A percentile compares a stretch with the other conserved stretches of the same genome.
These are phyloP conservation scores for Chrysochromulina parva DNA, from an alignment of 78 protist genomes.

Conservation along the genomic window DNA sequence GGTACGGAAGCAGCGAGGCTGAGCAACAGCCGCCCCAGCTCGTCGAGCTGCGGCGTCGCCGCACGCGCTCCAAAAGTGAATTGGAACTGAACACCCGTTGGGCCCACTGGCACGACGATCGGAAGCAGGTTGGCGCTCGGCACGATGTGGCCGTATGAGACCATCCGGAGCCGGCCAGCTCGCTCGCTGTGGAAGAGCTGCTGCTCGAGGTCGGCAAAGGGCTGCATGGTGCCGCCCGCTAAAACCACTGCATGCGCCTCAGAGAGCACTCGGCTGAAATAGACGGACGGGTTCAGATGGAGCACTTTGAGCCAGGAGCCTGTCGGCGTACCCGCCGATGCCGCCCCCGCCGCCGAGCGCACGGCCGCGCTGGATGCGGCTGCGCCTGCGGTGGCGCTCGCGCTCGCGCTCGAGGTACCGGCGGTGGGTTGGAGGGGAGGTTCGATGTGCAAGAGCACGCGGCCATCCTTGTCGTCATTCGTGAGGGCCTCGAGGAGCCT, in stretches of 20 bases:
- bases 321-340: not conserved
- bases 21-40: not conserved
- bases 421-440: not conserved
- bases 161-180: not conserved
- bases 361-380: not conserved
- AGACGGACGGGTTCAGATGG: not conserved
- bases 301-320: not conserved
- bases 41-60: not conserved
- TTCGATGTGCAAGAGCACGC: conserved; percentile 4
- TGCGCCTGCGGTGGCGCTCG: not conserved
- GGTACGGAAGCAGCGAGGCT: conserved; percentile 53
- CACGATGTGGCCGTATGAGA: conserved; percentile 75
- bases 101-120: conserved; percentile 18
- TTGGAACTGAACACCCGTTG: conserved; percentile 16
- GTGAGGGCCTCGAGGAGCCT: conserved; percentile 42
- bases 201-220: not conserved
- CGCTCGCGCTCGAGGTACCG: too few relatives aligned
- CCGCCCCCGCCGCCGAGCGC: not conserved
- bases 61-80: conserved; percentile 43
- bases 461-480: conserved; percentile 29
- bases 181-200: not conserved
- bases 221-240: conserved; percentile 84
- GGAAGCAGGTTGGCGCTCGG: conserved; percentile 49
- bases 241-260: conserved; percentile 55
- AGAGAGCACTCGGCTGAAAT: conserved; percentile 31